These are phyloP conservation scores for Dioszegia aurantiaca DNA, from an alignment of 768 basidiomycete genomes.

Conservation along the genomic window DNA sequence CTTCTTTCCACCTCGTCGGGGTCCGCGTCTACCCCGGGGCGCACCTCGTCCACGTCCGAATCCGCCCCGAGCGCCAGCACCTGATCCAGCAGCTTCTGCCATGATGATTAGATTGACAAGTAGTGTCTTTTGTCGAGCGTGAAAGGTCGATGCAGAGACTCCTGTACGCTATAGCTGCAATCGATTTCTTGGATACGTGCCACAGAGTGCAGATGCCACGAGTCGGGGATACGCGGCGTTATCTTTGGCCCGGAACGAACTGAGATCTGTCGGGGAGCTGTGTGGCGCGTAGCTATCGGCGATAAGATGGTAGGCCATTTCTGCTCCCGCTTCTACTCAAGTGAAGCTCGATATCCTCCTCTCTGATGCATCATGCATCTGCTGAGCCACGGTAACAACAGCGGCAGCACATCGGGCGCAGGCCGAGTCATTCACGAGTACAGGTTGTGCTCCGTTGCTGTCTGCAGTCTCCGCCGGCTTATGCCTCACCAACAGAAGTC, in stretches of 20 bases:
- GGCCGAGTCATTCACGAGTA: no score
- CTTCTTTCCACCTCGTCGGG: constrained; percentile 94
- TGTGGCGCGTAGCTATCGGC: background rate
- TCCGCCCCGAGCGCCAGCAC: constrained; percentile 89
- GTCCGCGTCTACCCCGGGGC: constrained; percentile 66
- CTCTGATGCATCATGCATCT: no score
- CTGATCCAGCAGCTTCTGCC: constrained; percentile 56
- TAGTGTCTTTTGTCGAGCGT: constrained; percentile 3
- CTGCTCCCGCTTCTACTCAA: background rate
- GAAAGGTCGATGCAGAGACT: background rate
- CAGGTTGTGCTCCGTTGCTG: no score
- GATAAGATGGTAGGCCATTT: background rate
- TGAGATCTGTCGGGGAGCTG: background rate
- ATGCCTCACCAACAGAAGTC: no score
- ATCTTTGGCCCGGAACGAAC: background rate
- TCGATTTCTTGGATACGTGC: background rate
- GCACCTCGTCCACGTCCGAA: constrained; percentile 70
- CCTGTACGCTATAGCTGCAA: no score
- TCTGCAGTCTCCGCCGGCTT: no score
- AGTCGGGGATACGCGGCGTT: background rate
- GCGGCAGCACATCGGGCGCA: no score
- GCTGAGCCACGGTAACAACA: no score
- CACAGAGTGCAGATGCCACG: no score
- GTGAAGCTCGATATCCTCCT: no score
- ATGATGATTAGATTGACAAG: background rate